Base-by-base conservation (phyloP, 2,329 filamentous ascomycete species). In the Malbranchea zuffiana region DNA sequence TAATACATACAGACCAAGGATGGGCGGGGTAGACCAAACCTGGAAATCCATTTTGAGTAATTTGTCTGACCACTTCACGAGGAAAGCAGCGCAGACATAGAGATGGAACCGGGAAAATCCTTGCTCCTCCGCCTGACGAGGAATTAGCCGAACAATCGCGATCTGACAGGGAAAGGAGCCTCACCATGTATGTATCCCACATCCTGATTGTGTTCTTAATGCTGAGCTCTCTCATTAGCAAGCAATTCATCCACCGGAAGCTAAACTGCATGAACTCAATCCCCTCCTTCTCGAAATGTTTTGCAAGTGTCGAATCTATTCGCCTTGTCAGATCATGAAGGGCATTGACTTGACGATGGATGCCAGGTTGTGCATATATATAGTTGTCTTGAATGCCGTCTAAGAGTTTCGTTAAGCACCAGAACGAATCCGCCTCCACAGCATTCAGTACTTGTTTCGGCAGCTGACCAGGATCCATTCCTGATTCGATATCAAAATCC, bases 241-340 rank as follows among this genome's bases (percentile, higher is more conserved):
- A 74, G 59, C 90, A 98, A 54, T 98, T 98, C 90, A 98, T 98
- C 90, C 90, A 98, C 39, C 90, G 74, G 58, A 98, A 98, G 61
- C 86, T 95, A 63, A 98, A 98, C 56, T 98, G 90, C 52, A 98
- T 98, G 54, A 98, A 98, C 56, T 98, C 90, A 18, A 98, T 85
- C 20, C 86, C 80, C 60, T 96, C 86, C 16, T 74, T 74, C 55
- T 95, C 85, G 26, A 98, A 69, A 56, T 98, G 90, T 50, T 82
- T 90, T 3, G 87, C 84, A 32, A 98, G 66, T 3, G 71, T 72
- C 18, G 75, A 74, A 56, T 96, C 88, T 47, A 98, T 98, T 39
- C 90, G 73, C 36, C 82, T 81, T 1, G 88, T 95, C 23, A 98
- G 71, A 58, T 98, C 88, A 43, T 86, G 77, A 44, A 98, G 66